Conservation (phyloP, 2,329 filamentous ascomycete species). For the Diaporthe destruens region DNA sequence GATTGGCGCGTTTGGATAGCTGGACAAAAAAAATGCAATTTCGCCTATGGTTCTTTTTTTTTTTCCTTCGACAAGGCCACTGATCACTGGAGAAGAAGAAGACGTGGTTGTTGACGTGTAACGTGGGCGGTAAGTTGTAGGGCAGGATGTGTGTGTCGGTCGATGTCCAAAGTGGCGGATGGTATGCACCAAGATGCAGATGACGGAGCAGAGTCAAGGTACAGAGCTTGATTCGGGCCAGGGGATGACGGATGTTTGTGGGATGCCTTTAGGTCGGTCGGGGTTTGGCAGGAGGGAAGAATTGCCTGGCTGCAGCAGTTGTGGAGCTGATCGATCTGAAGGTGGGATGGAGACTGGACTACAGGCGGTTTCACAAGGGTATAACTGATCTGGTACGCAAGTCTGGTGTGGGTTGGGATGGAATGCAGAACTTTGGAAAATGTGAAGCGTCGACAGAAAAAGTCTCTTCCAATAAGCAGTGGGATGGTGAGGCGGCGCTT, state of each 20-base stretch:
- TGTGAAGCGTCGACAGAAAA: constrained; percentile 38
- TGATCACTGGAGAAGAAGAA: neutral
- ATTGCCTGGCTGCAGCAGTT: constrained; percentile 22
- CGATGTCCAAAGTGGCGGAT: constrained; percentile 25
- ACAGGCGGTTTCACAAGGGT: constrained; percentile 25
- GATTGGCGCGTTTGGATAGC: constrained; percentile 7
- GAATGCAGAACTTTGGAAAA: constrained; percentile 32
- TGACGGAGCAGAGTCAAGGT: constrained; percentile 28
- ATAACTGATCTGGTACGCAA: constrained; percentile 5
- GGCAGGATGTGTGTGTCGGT: neutral
- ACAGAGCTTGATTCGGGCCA: constrained; percentile 21
- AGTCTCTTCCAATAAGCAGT: constrained; percentile 37
- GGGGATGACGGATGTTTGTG: constrained; percentile 23
- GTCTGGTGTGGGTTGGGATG: constrained; percentile 25
- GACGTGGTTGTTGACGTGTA: constrained; percentile 8
- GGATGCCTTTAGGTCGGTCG: constrained; percentile 2
- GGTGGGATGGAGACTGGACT: constrained; percentile 28
- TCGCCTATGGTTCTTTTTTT: neutral
- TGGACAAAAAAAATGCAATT: neutral
- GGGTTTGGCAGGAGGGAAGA: neutral
- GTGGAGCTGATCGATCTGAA: constrained; percentile 20
- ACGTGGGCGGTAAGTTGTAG: neutral
- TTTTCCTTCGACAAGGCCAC: neutral
- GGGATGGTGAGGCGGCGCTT: constrained; percentile 29
- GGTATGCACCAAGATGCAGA: constrained; percentile 20